A percentile compares a stretch with the other conserved stretches of the same genome.
phyloP scores from a whole-genome alignment of 768 basidiomycete genomes.

The Russula earlei region DNA sequence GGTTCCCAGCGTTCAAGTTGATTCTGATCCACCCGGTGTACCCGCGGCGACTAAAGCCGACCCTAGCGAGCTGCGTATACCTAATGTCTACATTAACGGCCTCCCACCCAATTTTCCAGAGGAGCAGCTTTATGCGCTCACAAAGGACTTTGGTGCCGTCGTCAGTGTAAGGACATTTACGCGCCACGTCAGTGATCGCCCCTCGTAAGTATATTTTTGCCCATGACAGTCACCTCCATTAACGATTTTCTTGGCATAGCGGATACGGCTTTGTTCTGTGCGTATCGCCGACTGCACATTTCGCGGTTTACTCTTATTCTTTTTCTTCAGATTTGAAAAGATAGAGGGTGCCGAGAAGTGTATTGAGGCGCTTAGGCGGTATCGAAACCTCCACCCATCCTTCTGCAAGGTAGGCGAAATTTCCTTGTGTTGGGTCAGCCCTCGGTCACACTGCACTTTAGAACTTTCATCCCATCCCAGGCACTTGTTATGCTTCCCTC shows the following conservation, averaged over 20 bases:
- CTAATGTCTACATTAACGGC: conserved; percentile 85
- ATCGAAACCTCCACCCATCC: conserved; percentile 74
- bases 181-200: conserved; percentile 66
- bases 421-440: conserved; percentile 1
- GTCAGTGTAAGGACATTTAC: conserved; percentile 79
- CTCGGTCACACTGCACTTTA: conserved; percentile 19
- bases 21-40: neutral
- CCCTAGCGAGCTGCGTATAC: conserved; percentile 30
- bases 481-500: conserved; percentile 46
- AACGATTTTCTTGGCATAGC: conserved; percentile 28
- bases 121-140: conserved; percentile 64
- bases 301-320: neutral
- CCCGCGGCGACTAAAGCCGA: conserved; percentile 7
- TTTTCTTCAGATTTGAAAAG: conserved; percentile 47
- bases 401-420: conserved; percentile 60
- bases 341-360: conserved; percentile 65
- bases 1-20: conserved; percentile 9
- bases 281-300: conserved; percentile 25
- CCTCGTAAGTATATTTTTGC: conserved; percentile 33
- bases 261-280: conserved; percentile 76
- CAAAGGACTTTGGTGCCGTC: conserved; percentile 62
- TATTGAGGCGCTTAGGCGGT: conserved; percentile 58
- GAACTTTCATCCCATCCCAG: conserved; percentile 78
- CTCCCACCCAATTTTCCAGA: conserved; percentile 77
- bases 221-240: neutral